Evolutionary conservation across 1,284 basidiomycete genomes (phyloP).

Genomic region (Cutaneotrichosporon arboriforme): DNA sequence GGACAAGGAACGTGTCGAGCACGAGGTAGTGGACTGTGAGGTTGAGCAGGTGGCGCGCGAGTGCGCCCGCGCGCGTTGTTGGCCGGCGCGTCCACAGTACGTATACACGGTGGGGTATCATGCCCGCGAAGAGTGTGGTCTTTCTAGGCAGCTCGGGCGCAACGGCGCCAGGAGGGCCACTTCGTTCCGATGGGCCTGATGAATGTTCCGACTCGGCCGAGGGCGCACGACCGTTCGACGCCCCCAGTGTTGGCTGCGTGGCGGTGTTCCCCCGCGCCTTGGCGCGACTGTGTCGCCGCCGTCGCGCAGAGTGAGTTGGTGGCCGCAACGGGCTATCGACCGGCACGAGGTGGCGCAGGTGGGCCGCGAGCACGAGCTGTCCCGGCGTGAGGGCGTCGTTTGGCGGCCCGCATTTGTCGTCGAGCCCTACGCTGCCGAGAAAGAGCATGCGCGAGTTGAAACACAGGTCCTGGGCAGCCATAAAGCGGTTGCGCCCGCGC

Average conservation of each 20-base stretch:
- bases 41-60: conserved; percentile 24
- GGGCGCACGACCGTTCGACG: too few relatives aligned
- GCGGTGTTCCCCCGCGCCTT: too few relatives aligned
- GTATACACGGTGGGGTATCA: background rate
- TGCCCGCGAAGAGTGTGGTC: background rate
- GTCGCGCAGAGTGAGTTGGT: background rate
- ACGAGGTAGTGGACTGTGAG: conserved; percentile 23
- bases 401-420: conserved; percentile 3
- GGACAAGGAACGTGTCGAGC: conserved; percentile 28
- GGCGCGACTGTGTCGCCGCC: background rate
- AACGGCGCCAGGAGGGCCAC: too few relatives aligned
- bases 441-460: conserved; percentile 34
- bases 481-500: conserved; percentile 13
- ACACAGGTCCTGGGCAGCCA: conserved; percentile 27
- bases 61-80: conserved; percentile 21
- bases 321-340: background rate
- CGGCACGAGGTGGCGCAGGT: conserved; percentile 16
- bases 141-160: background rate
- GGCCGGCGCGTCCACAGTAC: background rate
- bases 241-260: too few relatives aligned
- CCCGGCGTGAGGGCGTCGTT: background rate
- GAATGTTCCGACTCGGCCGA: too few relatives aligned
- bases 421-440: conserved; percentile 23
- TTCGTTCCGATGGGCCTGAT: too few relatives aligned
- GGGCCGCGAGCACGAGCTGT: conserved; percentile 12